Base-by-base conservation (phyloP, 139 green algal species). In the Chlorella sp. region DNA sequence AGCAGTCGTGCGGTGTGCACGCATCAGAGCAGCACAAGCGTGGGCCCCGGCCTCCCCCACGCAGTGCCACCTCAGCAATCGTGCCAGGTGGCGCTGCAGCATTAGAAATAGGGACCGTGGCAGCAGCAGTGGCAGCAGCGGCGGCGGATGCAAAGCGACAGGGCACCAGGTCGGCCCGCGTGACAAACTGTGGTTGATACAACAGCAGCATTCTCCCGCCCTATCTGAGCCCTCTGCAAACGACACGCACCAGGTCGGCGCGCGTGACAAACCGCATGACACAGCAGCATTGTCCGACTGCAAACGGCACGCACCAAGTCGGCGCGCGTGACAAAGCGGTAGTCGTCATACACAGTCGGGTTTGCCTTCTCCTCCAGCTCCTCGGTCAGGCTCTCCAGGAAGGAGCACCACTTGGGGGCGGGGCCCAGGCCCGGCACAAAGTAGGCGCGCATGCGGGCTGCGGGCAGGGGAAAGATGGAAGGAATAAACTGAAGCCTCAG, bases 301-400 rank as follows among this genome's bases (percentile, higher is more conserved):
- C 34, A 62, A 36, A 81, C 56, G 19, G 13, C 22, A 24, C 77
- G 1, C 48, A 84, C 85, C 76, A 90, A 44, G 32, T 90, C 87
- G 3, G 75, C 69, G 8, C 82, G 69, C 20, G 90, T 95, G 17
- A 96, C 91, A 44, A 92, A 98, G 86, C 93, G 94, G 92, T 97
- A 99, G 90, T 99, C 97, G 85, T 99, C 97, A 86, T 99, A 99
- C 22, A 98, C 83, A 0, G 91, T 89, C 14, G 95, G 89, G n/a
- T 78, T 82, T 4, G 73, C 81, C 58, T 86, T 91, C 81, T 99
- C 97, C 90, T 99, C 97, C 83, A 99, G 86, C 89, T 99, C 97
- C 85, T 99, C 97, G 16, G 97, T 99, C 5, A 99, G 87, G 7
- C 85, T 92, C 86, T 99, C 97, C 46, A 99, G 92, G 92, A 98